Evolutionary conservation across 805 yeast species (phyloP).

Genomic region (Nakazawaea populi): DNA sequence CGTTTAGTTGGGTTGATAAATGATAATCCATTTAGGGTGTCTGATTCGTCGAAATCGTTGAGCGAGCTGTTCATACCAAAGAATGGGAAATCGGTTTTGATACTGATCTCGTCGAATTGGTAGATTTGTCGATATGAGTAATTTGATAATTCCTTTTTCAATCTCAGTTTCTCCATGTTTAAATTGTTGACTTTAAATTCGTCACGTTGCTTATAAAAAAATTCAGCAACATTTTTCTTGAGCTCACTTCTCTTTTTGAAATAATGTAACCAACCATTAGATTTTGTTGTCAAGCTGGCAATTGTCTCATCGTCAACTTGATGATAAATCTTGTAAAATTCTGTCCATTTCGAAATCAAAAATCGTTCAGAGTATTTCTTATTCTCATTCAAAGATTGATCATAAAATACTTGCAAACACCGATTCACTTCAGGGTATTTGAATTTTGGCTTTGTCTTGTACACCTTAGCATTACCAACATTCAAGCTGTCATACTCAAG

Average conservation of each 20-base stretch:
- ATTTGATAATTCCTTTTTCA: conserved; percentile 14
- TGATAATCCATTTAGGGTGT: conserved; percentile 11
- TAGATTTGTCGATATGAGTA: conserved; percentile 22
- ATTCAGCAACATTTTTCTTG: conserved; percentile 21
- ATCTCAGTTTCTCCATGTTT: conserved; percentile 19
- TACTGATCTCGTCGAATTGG: conserved; percentile 30
- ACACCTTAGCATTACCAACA: conserved; percentile 19
- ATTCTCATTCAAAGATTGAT: conserved; percentile 27
- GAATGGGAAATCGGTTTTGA: conserved; percentile 13
- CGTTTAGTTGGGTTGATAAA: conserved; percentile 13
- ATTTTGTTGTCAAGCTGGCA: conserved; percentile 14
- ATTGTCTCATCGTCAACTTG: conserved; percentile 2
- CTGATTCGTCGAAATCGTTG: neutral
- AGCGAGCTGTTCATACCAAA: neutral
- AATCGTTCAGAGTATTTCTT: conserved; percentile 22
- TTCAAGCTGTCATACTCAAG: conserved; percentile 21
- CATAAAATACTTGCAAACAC: conserved; percentile 30
- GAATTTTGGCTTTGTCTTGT: conserved; percentile 27
- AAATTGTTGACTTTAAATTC: conserved; percentile 13
- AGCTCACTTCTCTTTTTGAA: conserved; percentile 26
- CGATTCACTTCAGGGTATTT: conserved; percentile 27
- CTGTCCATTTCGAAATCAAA: conserved; percentile 25
- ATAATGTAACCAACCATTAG: conserved; percentile 37
- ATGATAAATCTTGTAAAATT: conserved; percentile 18
- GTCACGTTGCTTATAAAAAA: conserved; percentile 17